Evolutionary conservation across 257 asterid species (phyloP).

Genomic region (Solanum pimpinellifolium): DNA sequence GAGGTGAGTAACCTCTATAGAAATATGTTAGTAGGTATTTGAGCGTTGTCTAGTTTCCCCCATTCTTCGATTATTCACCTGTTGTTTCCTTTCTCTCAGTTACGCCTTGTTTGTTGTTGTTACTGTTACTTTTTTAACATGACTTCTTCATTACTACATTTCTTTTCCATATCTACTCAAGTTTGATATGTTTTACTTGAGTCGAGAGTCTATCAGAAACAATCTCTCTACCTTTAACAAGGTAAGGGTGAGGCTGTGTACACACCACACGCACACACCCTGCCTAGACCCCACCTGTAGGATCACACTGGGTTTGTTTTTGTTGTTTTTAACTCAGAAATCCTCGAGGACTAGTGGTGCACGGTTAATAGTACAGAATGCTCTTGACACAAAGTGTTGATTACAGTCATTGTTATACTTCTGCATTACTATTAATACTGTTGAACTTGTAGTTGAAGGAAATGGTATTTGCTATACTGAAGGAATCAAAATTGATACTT

Average conservation of each 20-base stretch:
- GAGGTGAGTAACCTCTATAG: constrained; percentile 30
- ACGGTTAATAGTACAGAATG: neutral
- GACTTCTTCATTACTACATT: neutral
- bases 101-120: neutral
- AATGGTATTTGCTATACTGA: constrained; percentile 54
- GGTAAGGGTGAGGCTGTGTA: neutral
- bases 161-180: neutral
- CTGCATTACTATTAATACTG: neutral
- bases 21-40: neutral
- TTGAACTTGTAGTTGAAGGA: constrained; percentile 35
- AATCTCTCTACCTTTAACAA: neutral
- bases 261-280: neutral
- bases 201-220: neutral
- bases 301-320: neutral
- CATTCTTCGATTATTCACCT: neutral
- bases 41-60: neutral
- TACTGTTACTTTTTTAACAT: neutral
- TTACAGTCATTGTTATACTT: neutral
- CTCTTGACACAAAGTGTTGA: neutral
- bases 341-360: neutral
- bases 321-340: neutral
- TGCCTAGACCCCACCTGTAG: neutral
- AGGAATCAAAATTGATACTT: constrained; percentile 34
- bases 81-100: neutral
- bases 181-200: neutral